phyloP scores from a whole-genome alignment of 768 basidiomycete species.

The Paxillus involutus region DNA sequence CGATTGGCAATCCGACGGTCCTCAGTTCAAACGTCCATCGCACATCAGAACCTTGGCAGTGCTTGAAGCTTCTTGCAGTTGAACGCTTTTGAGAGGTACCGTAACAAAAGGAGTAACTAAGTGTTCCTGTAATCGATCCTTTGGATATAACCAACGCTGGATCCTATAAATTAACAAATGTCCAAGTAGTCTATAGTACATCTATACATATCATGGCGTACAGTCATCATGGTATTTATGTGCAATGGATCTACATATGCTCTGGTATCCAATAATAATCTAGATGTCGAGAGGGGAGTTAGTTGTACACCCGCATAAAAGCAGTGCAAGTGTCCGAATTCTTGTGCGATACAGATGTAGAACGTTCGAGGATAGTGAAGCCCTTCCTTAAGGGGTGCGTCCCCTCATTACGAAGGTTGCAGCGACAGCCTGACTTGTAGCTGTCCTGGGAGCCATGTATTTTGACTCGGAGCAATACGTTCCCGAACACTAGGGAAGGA shows the following conservation, averaged over 20 bases:
- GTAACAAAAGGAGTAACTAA: no score
- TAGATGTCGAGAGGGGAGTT: conserved; percentile 4
- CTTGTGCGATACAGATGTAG: not conserved
- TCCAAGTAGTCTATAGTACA: not conserved
- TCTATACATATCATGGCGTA: conserved; percentile 11
- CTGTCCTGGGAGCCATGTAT: conserved; percentile 14
- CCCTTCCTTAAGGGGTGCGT: not conserved
- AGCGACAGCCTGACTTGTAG: conserved; percentile 15
- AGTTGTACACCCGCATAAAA: not conserved
- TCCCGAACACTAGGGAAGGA: conserved; percentile 57
- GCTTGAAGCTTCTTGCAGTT: no score
- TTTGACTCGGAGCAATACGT: conserved; percentile 32
- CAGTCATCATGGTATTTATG: not conserved
- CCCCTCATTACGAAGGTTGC: conserved; percentile 3
- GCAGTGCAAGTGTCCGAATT: not conserved
- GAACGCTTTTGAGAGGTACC: no score
- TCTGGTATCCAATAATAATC: conserved; percentile 11
- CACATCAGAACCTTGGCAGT: no score
- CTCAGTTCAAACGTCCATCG: no score
- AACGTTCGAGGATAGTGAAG: not conserved
- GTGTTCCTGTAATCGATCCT: no score
- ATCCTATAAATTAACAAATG: no score
- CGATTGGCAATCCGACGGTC: no score
- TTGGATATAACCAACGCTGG: no score
- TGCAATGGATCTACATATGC: conserved; percentile 18